Evolutionary conservation across 2,329 filamentous ascomycete genomes (phyloP).

Genomic region (Trichoderma atroviride): DNA sequence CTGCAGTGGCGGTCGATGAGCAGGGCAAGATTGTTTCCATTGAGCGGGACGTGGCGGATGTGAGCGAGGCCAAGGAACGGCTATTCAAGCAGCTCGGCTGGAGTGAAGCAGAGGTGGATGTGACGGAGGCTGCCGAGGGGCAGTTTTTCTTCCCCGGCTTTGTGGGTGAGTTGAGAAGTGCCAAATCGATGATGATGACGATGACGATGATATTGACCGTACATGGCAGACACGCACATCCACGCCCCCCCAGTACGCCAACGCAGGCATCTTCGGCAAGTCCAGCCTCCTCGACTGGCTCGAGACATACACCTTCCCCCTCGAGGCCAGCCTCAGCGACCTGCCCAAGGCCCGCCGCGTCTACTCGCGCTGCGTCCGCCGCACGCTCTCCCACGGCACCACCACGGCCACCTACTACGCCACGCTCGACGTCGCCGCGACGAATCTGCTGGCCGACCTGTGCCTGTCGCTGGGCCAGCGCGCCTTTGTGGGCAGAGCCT

Average conservation of each 20-base stretch:
- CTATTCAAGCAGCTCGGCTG: conserved; percentile 51
- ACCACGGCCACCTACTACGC: conserved; percentile 96
- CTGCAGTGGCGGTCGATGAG: conserved; percentile 54
- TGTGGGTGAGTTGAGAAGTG: conserved; percentile 59
- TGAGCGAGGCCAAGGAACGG: conserved; percentile 36
- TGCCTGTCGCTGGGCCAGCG: conserved; percentile 81
- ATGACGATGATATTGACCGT: not conserved
- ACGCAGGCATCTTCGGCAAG: conserved; percentile 90
- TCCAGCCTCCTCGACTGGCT: conserved; percentile 93
- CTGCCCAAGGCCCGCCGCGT: conserved; percentile 66
- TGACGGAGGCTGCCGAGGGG: conserved; percentile 46
- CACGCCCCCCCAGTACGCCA: conserved; percentile 95
- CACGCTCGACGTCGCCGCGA: conserved; percentile 81
- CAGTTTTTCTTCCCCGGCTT: conserved; percentile 86
- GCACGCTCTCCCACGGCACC: conserved; percentile 86
- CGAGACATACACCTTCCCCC: conserved; percentile 89
- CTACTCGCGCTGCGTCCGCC: conserved; percentile 76
- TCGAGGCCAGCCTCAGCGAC: conserved; percentile 75
- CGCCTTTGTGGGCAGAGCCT: conserved; percentile 90
- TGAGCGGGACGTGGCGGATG: conserved; percentile 41
- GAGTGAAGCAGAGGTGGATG: conserved; percentile 43
- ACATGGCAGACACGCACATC: conserved; percentile 78
- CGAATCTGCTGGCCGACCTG: conserved; percentile 86
- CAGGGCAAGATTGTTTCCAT: conserved; percentile 55
- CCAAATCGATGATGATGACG: not conserved